Evolutionary conservation across 2,329 filamentous ascomycete species (phyloP).

Genomic region (Microdochium trichocladiopsis): DNA sequence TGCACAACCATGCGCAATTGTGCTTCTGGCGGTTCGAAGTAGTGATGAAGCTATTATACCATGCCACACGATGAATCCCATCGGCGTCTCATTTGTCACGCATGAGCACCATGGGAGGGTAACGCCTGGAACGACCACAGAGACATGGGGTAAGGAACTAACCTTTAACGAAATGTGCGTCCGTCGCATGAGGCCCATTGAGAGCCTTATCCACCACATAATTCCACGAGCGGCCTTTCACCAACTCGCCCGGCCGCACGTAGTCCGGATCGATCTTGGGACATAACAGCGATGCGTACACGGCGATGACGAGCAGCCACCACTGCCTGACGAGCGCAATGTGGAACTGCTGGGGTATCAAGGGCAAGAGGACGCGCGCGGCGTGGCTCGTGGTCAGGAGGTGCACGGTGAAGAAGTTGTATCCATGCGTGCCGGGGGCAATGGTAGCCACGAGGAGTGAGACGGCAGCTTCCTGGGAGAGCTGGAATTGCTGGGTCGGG

Average conservation of each 20-base stretch:
- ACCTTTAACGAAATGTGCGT: slow-evolving; percentile 85
- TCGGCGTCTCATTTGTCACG: no score
- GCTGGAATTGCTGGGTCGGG: slow-evolving; percentile 66
- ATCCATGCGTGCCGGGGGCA: slow-evolving; percentile 50
- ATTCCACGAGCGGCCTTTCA: slow-evolving; percentile 59
- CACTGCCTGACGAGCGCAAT: slow-evolving; percentile 72
- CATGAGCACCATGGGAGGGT: no score
- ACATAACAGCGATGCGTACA: slow-evolving; percentile 70
- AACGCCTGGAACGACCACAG: no score
- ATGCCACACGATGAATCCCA: no score
- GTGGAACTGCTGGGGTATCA: slow-evolving; percentile 68
- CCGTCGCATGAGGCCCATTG: slow-evolving; percentile 57
- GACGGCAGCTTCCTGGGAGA: slow-evolving; percentile 57
- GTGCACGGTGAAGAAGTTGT: slow-evolving; percentile 80
- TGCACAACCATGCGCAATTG: background rate
- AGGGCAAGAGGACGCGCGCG: slow-evolving; percentile 74
- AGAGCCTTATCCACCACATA: slow-evolving; percentile 68
- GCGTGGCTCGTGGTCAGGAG: slow-evolving; percentile 82
- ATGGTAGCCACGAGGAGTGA: slow-evolving; percentile 57
- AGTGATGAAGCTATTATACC: no score
- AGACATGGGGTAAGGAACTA: slow-evolving; percentile 15
- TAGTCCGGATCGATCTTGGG: slow-evolving; percentile 64
- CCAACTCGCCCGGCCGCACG: slow-evolving; percentile 52
- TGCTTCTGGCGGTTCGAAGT: background rate
- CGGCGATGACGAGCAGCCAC: slow-evolving; percentile 76